Evolutionary conservation across 2,329 filamentous ascomycete genomes (phyloP).

Genomic region (Allantophomopsis cytisporea): DNA sequence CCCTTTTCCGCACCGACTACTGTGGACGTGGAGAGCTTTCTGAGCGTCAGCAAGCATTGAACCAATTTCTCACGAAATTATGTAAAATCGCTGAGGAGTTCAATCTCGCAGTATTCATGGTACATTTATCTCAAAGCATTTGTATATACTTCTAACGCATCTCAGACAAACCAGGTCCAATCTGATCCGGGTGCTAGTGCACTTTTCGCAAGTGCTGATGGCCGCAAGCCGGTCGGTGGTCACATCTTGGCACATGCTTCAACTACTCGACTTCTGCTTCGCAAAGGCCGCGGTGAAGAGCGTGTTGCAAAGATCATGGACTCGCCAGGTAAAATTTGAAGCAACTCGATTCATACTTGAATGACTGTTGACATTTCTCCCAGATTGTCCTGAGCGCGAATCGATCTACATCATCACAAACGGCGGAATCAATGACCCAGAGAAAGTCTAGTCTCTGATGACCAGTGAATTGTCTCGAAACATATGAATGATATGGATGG

Average conservation of each 20-base stretch:
- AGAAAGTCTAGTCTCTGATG: conserved; percentile 32
- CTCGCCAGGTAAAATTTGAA: conserved; percentile 37
- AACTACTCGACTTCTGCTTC: conserved; percentile 49
- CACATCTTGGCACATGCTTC: conserved; percentile 59
- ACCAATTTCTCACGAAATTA: conserved; percentile 48
- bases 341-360: background rate
- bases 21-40: conserved; percentile 53
- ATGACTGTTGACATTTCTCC: conserved; percentile 1
- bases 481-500: too few relatives aligned
- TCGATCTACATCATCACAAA: conserved; percentile 59
- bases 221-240: conserved; percentile 52
- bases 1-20: conserved; percentile 55
- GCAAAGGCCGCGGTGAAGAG: conserved; percentile 57
- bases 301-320: conserved; percentile 57
- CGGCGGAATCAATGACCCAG: conserved; percentile 54
- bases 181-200: conserved; percentile 56
- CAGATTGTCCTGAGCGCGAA: conserved; percentile 55
- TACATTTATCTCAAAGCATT: conserved; percentile 13
- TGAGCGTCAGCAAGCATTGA: conserved; percentile 55
- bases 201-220: conserved; percentile 53
- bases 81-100: conserved; percentile 57
- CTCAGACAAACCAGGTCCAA: conserved; percentile 58
- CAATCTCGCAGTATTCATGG: conserved; percentile 51
- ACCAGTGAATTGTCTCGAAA: too few relatives aligned
- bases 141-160: background rate